A percentile compares a stretch with the other conserved stretches of the same genome.
Evolutionary conservation across 441 rosid species (phyloP).

Genomic region (Populus hybrid): DNA sequence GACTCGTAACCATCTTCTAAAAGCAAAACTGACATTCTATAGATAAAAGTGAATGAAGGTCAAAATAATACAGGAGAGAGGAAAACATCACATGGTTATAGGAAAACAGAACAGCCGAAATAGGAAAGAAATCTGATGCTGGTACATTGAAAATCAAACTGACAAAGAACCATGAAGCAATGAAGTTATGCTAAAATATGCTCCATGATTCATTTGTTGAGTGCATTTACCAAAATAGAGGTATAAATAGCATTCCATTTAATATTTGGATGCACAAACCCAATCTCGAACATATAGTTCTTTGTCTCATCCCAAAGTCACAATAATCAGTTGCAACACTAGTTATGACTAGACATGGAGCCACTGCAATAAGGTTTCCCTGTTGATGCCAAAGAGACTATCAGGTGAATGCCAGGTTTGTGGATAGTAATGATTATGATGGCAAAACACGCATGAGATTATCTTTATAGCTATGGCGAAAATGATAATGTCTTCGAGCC

Average conservation of each 20-base stretch:
- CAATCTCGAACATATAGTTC: background rate
- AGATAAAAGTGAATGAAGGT: background rate
- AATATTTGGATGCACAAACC: background rate
- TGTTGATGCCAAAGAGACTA: background rate
- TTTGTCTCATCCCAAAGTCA: background rate
- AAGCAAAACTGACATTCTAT: background rate
- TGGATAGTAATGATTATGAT: background rate
- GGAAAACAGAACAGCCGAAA: background rate
- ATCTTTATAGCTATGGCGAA: background rate
- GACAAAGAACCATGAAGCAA: background rate
- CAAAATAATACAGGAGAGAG: background rate
- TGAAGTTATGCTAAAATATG: background rate
- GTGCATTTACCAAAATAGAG: background rate
- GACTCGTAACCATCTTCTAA: background rate
- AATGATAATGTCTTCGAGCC: background rate
- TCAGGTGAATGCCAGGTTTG: background rate
- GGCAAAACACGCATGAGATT: background rate
- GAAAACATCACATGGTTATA: background rate
- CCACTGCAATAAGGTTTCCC: background rate
- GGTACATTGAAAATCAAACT: background rate
- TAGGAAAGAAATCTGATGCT: background rate
- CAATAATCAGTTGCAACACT: background rate
- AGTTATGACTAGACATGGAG: background rate
- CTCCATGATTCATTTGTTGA: background rate
- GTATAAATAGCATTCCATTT: background rate